phyloP scores from a whole-genome alignment of 805 yeast genomes.

The Naumovozyma baii region DNA sequence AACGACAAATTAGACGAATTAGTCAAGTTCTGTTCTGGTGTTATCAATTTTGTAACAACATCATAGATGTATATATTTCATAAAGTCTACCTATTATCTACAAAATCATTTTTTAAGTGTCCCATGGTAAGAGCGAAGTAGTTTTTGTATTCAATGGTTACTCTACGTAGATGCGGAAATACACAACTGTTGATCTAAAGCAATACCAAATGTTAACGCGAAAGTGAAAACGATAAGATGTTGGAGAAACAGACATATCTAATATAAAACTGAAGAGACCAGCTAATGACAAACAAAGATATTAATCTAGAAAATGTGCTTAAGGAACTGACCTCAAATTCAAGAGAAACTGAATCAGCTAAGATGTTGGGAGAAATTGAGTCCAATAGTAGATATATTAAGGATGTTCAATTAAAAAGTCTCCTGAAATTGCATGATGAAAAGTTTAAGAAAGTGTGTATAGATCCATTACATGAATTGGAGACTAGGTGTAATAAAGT shows the following conservation, averaged over 20 bases:
- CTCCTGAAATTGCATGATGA: conserved; percentile 23
- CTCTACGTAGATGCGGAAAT: too few species aligned
- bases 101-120: too few species aligned
- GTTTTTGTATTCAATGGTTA: too few species aligned
- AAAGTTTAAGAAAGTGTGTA: conserved; percentile 18
- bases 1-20: conserved; percentile 49
- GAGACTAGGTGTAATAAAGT: conserved; percentile 13
- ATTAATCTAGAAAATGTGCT: conserved; percentile 5
- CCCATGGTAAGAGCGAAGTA: too few species aligned
- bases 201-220: too few species aligned
- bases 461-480: conserved; percentile 15
- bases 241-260: too few species aligned
- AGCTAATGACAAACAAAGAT: conserved; percentile 1
- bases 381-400: conserved; percentile 20
- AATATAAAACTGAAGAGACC: too few species aligned
- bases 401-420: conserved; percentile 20
- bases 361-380: conserved; percentile 18
- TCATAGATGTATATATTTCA: conserved; percentile 4
- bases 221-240: too few species aligned
- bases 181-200: too few species aligned
- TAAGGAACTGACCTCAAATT: conserved; percentile 3
- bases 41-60: conserved; percentile 46
- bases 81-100: neutral
- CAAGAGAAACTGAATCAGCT: conserved; percentile 7
- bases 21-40: conserved; percentile 74